Base-by-base conservation (phyloP, 805 yeast genomes). In the Candida endomychidarum region DNA sequence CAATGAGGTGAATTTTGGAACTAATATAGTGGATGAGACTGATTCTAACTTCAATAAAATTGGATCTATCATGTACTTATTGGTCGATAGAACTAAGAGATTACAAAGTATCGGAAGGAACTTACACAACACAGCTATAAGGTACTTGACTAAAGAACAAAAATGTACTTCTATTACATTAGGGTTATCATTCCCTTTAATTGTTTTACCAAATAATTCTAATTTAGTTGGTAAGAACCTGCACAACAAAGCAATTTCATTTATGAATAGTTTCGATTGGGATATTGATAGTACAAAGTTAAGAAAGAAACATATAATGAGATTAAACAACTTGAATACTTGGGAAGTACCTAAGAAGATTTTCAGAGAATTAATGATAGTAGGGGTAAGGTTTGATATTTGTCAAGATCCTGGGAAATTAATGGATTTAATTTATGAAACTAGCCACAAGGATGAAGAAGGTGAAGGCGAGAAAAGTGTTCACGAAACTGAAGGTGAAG, bases 321-420 rank as follows among this genome's bases (percentile, higher is more conserved):
- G 66, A 11, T 52, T 79, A 38, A 53, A 68, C 12, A 53, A 72
- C 37, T 50, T 77, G 19, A 54, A 57, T 4, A 54, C 59, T 21
- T 78, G 83, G 83, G 64, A 56, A 44, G 78, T 79, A 4, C 74
- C 81, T 2, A 68, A 73, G 42, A 75, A 75, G 47, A 67, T 78
- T 5, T 74, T 77, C 29, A 59, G 74, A 37, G 80, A 75, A 45
- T 63, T 79, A 46, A 76, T 74, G 62, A 74, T 77, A 41, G 76
- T 77, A 27, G 81, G 82, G 2, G 73, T 78, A 10, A 59, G 77
- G 45, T 78, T 79, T 55, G 81, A 77, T 49, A 65, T 78, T n/a
- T 72, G 80, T 49, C 63, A 58, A 43, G 65, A 72, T 41, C 56
- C 69, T 9, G 57, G 59, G 3, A 70, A 72, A 46, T 57, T 77